phyloP scores from a whole-genome alignment of 2,329 filamentous ascomycete genomes.

The Furcasterigmium sp. region DNA sequence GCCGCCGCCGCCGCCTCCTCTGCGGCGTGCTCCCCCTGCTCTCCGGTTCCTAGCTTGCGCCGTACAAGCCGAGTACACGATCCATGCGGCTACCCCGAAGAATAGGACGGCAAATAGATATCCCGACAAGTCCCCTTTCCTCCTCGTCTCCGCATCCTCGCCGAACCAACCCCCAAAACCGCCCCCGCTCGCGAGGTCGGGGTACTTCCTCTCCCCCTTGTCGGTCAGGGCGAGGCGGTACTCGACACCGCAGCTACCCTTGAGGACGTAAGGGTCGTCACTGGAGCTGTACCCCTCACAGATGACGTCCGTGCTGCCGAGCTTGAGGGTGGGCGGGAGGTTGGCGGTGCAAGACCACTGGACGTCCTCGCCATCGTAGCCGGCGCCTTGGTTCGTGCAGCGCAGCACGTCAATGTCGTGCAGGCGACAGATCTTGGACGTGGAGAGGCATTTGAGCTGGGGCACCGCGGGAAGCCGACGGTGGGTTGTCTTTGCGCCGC shows the following conservation, averaged over 20 bases:
- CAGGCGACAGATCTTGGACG: slow-evolving; percentile 57
- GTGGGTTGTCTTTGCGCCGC: slow-evolving; percentile 60
- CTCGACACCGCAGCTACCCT: slow-evolving; percentile 88
- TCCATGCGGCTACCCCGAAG: slow-evolving; percentile 52
- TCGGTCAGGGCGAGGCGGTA: slow-evolving; percentile 78
- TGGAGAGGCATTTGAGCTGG: slow-evolving; percentile 72
- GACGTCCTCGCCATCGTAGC: slow-evolving; percentile 74
- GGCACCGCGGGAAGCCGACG: slow-evolving; percentile 73
- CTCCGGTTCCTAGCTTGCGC: slow-evolving; percentile 10
- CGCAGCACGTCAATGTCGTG: slow-evolving; percentile 79
- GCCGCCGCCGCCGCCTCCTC: slow-evolving; percentile 33
- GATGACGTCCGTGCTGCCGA: slow-evolving; percentile 82
- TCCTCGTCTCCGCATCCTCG: neutral
- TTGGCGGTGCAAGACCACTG: slow-evolving; percentile 81
- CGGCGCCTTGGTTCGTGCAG: slow-evolving; percentile 79
- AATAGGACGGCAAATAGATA: slow-evolving; percentile 60
- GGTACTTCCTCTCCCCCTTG: slow-evolving; percentile 67
- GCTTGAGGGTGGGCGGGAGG: slow-evolving; percentile 56
- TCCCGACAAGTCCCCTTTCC: neutral
- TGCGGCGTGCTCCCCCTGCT: slow-evolving; percentile 26
- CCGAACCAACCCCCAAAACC: slow-evolving; percentile 22
- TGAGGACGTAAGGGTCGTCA: slow-evolving; percentile 81
- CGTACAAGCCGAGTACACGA: slow-evolving; percentile 52
- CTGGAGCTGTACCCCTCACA: slow-evolving; percentile 81
- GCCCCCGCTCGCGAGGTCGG: slow-evolving; percentile 38